Evolutionary conservation across 257 asterid species (phyloP).

Genomic region (Eucommia ulmoides): DNA sequence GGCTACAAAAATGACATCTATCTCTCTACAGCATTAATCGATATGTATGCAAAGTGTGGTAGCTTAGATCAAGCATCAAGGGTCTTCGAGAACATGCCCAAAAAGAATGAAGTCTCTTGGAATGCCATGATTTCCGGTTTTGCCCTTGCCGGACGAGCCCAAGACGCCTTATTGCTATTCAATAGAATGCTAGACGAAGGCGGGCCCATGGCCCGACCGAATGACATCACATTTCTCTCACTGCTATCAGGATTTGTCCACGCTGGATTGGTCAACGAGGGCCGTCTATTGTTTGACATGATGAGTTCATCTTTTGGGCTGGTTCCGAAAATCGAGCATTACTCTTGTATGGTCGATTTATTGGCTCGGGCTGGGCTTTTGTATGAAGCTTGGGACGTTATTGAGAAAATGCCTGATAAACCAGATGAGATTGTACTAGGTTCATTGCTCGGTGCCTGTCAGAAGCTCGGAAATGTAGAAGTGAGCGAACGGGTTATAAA

Average conservation of each 20-base stretch:
- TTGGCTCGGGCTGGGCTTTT: constrained; percentile 78
- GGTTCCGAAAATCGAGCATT: constrained; percentile 76
- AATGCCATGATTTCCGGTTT: constrained; percentile 81
- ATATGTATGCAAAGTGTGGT: constrained; percentile 93
- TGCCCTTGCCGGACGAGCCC: constrained; percentile 65
- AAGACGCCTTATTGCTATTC: constrained; percentile 60
- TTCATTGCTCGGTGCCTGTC: constrained; percentile 74
- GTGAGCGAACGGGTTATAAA: constrained; percentile 59
- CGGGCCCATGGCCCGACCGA: constrained; percentile 28
- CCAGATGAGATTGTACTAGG: constrained; percentile 75
- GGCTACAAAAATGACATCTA: constrained; percentile 45
- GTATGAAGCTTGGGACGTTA: constrained; percentile 77
- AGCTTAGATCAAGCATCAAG: constrained; percentile 43
- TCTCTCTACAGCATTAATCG: constrained; percentile 70
- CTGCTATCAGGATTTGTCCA: constrained; percentile 89
- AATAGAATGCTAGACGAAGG: constrained; percentile 44
- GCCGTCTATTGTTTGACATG: constrained; percentile 31
- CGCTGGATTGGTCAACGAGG: constrained; percentile 76
- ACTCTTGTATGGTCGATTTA: constrained; percentile 89
- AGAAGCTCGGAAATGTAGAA: constrained; percentile 48
- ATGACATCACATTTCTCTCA: constrained; percentile 64
- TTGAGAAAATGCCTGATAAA: constrained; percentile 70
- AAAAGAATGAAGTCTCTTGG: constrained; percentile 75
- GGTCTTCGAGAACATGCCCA: constrained; percentile 55
- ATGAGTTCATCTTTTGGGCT: constrained; percentile 57